A percentile compares a stretch with the other conserved stretches of the same genome.
phyloP scores from a whole-genome alignment of 2,329 filamentous ascomycete species.

The Fusarium proliferatum region DNA sequence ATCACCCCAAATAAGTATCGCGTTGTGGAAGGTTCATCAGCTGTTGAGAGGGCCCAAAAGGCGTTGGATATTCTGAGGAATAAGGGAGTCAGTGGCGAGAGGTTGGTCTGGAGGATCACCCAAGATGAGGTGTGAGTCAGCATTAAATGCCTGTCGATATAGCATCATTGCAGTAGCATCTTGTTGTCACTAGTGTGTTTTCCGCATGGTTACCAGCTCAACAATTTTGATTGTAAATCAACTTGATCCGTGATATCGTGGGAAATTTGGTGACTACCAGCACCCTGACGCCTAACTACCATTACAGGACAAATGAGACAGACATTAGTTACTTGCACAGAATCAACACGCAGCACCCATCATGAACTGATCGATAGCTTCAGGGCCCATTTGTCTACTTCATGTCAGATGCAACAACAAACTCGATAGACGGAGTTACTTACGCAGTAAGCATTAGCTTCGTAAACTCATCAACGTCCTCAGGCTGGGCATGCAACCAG shows the following conservation, averaged over 20 bases:
- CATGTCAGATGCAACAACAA: neutral
- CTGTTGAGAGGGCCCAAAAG: slow-evolving; percentile 54
- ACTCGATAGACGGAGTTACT: slow-evolving; percentile 29
- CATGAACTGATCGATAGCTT: slow-evolving; percentile 53
- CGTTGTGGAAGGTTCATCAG: slow-evolving; percentile 54
- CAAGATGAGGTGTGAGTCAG: slow-evolving; percentile 11
- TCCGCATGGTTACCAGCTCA: neutral
- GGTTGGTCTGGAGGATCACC: slow-evolving; percentile 51
- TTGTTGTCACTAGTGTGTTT: neutral
- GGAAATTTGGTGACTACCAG: neutral
- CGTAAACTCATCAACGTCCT: slow-evolving; percentile 56
- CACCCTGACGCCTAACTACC: neutral
- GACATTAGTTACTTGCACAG: neutral
- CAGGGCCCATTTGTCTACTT: slow-evolving; percentile 50
- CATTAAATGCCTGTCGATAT: neutral
- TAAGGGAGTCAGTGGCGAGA: slow-evolving; percentile 55
- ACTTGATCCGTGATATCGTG: neutral
- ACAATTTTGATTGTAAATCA: neutral
- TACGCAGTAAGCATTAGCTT: slow-evolving; percentile 52
- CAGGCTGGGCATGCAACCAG: slow-evolving; percentile 51
- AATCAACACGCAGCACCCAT: slow-evolving; percentile 42
- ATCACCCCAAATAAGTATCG: slow-evolving; percentile 56
- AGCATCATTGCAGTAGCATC: neutral
- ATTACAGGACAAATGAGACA: neutral
- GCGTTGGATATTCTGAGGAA: slow-evolving; percentile 51